These are phyloP conservation scores for Triglochin maritima DNA, from an alignment of 106 monocot species.

Conservation along the genomic window DNA sequence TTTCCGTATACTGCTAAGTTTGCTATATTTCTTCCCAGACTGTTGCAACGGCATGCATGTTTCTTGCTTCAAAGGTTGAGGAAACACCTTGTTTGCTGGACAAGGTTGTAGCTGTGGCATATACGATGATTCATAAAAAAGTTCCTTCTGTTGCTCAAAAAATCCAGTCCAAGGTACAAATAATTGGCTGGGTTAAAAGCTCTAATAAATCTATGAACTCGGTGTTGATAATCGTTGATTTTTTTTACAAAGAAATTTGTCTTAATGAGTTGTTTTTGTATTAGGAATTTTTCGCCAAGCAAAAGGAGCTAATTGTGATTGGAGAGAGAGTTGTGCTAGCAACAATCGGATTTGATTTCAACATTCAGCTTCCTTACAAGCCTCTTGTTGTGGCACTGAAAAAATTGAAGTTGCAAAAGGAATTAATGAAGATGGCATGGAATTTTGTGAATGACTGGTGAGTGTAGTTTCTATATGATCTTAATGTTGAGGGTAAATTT, in stretches of 20 bases:
- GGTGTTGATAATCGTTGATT: neutral
- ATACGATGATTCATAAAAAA: constrained; percentile 30
- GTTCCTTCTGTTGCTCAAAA: constrained; percentile 27
- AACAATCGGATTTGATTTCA: constrained; percentile 55
- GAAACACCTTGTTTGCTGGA: constrained; percentile 41
- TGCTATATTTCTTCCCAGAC: constrained; percentile 28
- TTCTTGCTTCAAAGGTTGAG: constrained; percentile 74
- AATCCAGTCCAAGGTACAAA: constrained; percentile 35
- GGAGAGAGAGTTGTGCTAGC: constrained; percentile 54
- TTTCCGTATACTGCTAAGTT: too few species aligned
- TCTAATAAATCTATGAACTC: neutral
- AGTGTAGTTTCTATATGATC: neutral
- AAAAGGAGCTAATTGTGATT: constrained; percentile 41
- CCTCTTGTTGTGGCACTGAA: constrained; percentile 56
- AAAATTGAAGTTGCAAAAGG: constrained; percentile 34
- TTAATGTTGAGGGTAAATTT: too few species aligned
- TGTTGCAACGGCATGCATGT: constrained; percentile 57
- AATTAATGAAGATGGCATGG: constrained; percentile 52
- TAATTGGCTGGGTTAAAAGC: neutral
- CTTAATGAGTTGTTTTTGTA: neutral
- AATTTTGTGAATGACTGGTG: constrained; percentile 78
- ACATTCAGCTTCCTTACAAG: constrained; percentile 58
- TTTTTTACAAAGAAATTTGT: neutral
- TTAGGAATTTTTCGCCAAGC: constrained; percentile 52
- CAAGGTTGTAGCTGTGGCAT: constrained; percentile 35